Conservation (phyloP, 225 moss, liverwort and hornwort genomes). For the Pleurozium schreberi region DNA sequence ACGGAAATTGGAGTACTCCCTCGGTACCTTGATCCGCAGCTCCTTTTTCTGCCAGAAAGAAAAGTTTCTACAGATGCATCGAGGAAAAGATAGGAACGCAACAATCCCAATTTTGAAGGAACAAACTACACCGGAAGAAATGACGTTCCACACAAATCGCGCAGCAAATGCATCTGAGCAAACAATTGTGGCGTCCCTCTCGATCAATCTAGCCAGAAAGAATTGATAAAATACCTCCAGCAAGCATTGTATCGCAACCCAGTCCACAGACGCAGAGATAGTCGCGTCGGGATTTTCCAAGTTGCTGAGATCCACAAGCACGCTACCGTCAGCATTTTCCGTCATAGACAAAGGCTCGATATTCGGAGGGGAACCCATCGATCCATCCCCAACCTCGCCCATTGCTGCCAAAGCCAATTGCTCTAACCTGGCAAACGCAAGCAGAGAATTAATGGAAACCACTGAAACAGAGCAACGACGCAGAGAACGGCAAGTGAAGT, state of each 20-base stretch:
- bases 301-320: not conserved
- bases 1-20: not conserved
- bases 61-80: not conserved
- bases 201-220: not conserved
- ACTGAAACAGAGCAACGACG: not conserved
- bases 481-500: not conserved
- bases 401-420: not conserved
- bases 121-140: not conserved
- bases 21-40: not conserved
- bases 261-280: not conserved
- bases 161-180: not conserved
- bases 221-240: not conserved
- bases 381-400: not conserved
- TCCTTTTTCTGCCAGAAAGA: not conserved
- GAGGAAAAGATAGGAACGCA: not conserved
- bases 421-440: not conserved
- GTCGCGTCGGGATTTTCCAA: not conserved
- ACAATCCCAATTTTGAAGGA: no score
- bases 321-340: not conserved
- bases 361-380: not conserved
- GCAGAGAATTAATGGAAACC: not conserved
- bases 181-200: not conserved
- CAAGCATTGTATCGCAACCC: accelerated
- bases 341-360: accelerated
- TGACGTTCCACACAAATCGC: not conserved